Evolutionary conservation across 1,139 yeast species (phyloP).

Genomic region (Saccharomycopsis hybrid): DNA sequence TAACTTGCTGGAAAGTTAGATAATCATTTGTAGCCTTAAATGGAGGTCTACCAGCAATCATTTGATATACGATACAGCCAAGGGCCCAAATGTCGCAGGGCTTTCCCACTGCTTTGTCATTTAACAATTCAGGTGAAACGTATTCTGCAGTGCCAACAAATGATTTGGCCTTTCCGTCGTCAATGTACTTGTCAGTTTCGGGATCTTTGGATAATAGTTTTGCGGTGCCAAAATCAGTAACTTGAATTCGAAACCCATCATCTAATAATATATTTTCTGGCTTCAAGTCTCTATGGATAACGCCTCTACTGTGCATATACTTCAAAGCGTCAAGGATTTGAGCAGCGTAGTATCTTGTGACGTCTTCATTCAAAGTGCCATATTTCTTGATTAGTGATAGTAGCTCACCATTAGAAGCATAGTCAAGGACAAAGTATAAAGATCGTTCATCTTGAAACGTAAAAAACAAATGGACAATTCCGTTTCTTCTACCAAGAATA

Average conservation of each 20-base stretch:
- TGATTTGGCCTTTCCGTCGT: constrained; percentile 57
- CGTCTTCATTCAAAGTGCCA: constrained; percentile 51
- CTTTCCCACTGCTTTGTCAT: constrained; percentile 78
- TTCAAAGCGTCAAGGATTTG: constrained; percentile 85
- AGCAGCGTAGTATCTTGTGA: constrained; percentile 50
- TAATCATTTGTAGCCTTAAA: constrained; percentile 96
- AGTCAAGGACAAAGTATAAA: constrained; percentile 68
- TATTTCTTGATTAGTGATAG: constrained; percentile 52
- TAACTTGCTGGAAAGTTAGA: constrained; percentile 87
- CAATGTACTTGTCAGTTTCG: constrained; percentile 42
- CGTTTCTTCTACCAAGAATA: constrained; percentile 47
- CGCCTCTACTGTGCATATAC: constrained; percentile 77
- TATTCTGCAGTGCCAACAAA: constrained; percentile 71
- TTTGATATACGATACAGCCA: constrained; percentile 89
- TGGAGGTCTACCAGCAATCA: constrained; percentile 94
- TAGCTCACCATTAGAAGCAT: constrained; percentile 76
- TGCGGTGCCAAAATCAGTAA: constrained; percentile 99
- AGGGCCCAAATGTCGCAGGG: constrained; percentile 95
- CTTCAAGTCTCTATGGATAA: constrained; percentile 89
- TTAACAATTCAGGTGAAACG: constrained; percentile 89
- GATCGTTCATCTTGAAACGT: constrained; percentile 75
- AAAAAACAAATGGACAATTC: constrained; percentile 65
- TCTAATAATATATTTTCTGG: constrained; percentile 91
- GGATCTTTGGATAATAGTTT: constrained; percentile 54
- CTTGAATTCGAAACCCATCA: constrained; percentile 69